A percentile compares a stretch with the other conserved stretches of the same genome.
phyloP scores from a whole-genome alignment of 1,139 yeast genomes.

The Ashbya aceris region DNA sequence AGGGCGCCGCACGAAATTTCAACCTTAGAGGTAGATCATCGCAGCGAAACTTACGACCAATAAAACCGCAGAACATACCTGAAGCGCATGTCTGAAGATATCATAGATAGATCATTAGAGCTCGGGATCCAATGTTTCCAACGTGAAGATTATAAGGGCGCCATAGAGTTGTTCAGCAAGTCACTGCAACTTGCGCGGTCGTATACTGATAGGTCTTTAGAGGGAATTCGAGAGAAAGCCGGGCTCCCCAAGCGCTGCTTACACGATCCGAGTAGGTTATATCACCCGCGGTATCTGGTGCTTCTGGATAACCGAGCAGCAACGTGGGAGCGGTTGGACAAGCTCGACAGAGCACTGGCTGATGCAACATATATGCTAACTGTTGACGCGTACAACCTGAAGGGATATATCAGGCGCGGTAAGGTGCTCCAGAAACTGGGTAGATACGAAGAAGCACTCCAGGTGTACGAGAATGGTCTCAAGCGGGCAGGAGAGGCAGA shows the following conservation, averaged over 20 bases:
- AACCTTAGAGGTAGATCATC: too few relatives aligned
- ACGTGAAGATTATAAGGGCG: conserved; percentile 19
- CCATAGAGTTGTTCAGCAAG: conserved; percentile 22
- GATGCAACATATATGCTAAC: conserved; percentile 39
- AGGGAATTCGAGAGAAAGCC: conserved; percentile 11
- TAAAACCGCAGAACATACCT: too few relatives aligned
- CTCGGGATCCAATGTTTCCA: conserved; percentile 24
- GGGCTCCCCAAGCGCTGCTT: conserved; percentile 13
- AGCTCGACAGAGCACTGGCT: conserved; percentile 34
- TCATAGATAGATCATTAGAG: conserved; percentile 23
- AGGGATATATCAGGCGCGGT: conserved; percentile 49
- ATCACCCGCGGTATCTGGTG: conserved; percentile 29
- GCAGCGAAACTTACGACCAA: too few relatives aligned
- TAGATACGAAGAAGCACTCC: conserved; percentile 36
- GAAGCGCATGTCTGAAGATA: conserved; percentile 8
- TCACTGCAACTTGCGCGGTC: conserved; percentile 21
- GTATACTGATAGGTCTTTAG: conserved; percentile 16
- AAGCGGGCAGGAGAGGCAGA: conserved; percentile 19
- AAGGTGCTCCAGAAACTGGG: conserved; percentile 34
- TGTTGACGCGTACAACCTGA: conserved; percentile 47
- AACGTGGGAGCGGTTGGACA: conserved; percentile 43
- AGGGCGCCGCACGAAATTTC: too few relatives aligned
- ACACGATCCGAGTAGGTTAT: conserved; percentile 9
- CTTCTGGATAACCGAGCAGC: conserved; percentile 45
- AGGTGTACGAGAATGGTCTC: conserved; percentile 37